Conservation (phyloP, 2,329 filamentous ascomycete genomes). For the Alternaria brassicae region DNA sequence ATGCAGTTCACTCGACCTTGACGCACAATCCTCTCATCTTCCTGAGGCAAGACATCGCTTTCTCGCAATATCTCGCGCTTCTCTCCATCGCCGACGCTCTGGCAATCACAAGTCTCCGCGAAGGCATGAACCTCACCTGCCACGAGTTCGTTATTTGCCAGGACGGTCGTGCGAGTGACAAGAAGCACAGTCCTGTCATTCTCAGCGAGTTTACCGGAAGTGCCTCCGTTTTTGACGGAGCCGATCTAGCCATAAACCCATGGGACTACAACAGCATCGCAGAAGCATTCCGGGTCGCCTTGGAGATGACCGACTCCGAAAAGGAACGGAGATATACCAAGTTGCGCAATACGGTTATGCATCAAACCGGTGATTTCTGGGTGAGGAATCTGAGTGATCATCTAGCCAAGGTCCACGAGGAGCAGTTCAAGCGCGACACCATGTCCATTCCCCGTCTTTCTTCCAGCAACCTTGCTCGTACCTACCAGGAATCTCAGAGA, state of each 20-base stretch:
- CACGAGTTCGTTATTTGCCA: slow-evolving; percentile 96
- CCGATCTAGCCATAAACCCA: slow-evolving; percentile 87
- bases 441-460: slow-evolving; percentile 87
- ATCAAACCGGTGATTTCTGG: slow-evolving; percentile 87
- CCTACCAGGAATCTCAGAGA: slow-evolving; percentile 70
- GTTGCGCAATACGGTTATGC: slow-evolving; percentile 74
- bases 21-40: slow-evolving; percentile 94
- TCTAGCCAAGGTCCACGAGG: slow-evolving; percentile 77
- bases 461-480: slow-evolving; percentile 66
- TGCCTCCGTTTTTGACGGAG: slow-evolving; percentile 79
- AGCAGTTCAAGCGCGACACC: slow-evolving; percentile 84
- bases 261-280: slow-evolving; percentile 94
- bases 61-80: slow-evolving; percentile 90
- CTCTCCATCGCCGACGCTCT: slow-evolving; percentile 88
- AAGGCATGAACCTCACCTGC: slow-evolving; percentile 96
- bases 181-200: slow-evolving; percentile 88
- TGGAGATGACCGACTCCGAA: slow-evolving; percentile 80
- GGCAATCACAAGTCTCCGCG: slow-evolving; percentile 93
- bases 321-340: slow-evolving; percentile 76
- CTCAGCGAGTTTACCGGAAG: slow-evolving; percentile 95
- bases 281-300: slow-evolving; percentile 80
- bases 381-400: slow-evolving; percentile 75
- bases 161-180: slow-evolving; percentile 74
- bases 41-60: slow-evolving; percentile 92
- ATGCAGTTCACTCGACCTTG: slow-evolving; percentile 87